Evolutionary conservation across 352 stramenopile genomes (phyloP), one percentile per base, ranked within the genome.

Genomic region (Pythium dissotocum): DNA sequence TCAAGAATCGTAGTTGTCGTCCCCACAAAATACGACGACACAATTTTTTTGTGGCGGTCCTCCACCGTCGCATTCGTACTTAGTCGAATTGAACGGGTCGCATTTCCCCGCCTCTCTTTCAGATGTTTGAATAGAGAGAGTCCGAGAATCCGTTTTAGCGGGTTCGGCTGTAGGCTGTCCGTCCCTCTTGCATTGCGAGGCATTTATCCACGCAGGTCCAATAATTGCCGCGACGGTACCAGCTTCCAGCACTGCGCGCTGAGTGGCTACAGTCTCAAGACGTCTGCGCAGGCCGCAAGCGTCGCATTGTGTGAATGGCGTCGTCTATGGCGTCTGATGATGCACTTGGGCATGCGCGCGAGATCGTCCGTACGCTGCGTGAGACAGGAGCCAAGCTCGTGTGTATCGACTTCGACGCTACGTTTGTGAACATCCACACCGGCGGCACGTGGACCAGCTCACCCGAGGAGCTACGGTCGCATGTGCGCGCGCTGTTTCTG

Each of bases 361-460:
- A 90, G 64, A 85, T 84, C 46, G 76, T 77, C 4, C 52, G 36
- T 1, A 70, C 69, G 6, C 73, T 94, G 36, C 60, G 70, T 9
- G 73, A 72, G 10, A 71, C 66, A 1, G 78, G 82, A 30, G 73
- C 74, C 16, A 88, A 82, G 40, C 80, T 95, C 55, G 82, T 95
- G 33, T 93, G 85, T 58, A 90, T 95, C 67, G 87, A 95, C 72
- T 93, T 95, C 63, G 87, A 95, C 61, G 78, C 85, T 52, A 95
- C 87, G 36, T 88, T 95, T 60, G 79, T 95, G 56, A 66, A 68
- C 57, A 75, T 95, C 21, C 87, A 95, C 76, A 95, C 87, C 9
- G 78, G 82, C 52, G 87, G 85, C 46, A 49, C 69, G 8, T 95
- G 87, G 87, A 49, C 69, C 8, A 58, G 44, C 2, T 80, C 83